Conservation (phyloP, 768 basidiomycete genomes). For the Trametes meyenii region DNA sequence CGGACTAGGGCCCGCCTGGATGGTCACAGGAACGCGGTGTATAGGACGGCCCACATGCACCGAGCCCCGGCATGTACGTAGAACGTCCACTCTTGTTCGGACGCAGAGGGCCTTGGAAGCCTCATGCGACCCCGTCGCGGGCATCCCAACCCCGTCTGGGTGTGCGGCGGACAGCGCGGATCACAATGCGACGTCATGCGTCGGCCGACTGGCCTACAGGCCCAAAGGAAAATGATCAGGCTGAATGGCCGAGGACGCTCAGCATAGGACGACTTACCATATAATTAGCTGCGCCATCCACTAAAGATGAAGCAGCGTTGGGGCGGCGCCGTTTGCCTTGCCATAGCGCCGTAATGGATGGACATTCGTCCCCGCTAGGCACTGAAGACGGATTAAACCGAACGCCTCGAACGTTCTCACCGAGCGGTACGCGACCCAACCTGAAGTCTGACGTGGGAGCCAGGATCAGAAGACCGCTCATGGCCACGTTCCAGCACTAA, state of each 20-base stretch:
- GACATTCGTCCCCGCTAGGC: not conserved
- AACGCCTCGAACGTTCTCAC: slow-evolving; percentile 7
- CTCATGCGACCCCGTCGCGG: slow-evolving; percentile 16
- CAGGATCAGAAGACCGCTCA: slow-evolving; percentile 3
- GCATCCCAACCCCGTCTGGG: slow-evolving; percentile 16
- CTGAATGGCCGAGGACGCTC: not conserved
- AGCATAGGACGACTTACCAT: not conserved
- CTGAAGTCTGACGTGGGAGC: slow-evolving; percentile 1
- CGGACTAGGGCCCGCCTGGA: slow-evolving; percentile 1
- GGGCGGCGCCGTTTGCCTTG: too few species aligned
- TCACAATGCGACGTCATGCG: slow-evolving; percentile 8
- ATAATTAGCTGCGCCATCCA: too few species aligned
- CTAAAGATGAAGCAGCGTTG: too few species aligned
- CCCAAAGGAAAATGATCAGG: not conserved
- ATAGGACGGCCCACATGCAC: slow-evolving; percentile 1
- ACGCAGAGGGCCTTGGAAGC: not conserved
- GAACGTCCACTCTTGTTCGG: not conserved
- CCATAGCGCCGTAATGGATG: not conserved
- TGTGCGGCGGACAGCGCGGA: not conserved
- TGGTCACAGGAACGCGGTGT: not conserved
- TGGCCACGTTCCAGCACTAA: not conserved
- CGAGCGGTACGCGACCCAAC: not conserved
- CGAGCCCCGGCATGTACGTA: slow-evolving; percentile 1
- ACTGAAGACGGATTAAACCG: not conserved
- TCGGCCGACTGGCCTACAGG: slow-evolving; percentile 2